phyloP scores from a whole-genome alignment of 2,329 filamentous ascomycete genomes.

The Akanthomyces uredinophilus region DNA sequence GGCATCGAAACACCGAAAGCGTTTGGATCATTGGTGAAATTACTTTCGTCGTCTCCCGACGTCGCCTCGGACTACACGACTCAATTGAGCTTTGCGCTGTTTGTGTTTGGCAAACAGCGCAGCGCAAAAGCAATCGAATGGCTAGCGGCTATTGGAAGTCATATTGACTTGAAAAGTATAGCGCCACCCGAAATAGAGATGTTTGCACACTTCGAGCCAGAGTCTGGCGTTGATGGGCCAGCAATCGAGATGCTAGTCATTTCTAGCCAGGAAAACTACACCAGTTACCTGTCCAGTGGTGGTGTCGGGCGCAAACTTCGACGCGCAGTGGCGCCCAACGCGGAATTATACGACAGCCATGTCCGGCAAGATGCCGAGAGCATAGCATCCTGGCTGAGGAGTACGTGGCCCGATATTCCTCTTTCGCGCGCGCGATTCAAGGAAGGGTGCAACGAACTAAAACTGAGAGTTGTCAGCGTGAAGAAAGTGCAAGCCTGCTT shows the following conservation, averaged over 20 bases:
- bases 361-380: neutral
- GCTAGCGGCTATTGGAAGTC: neutral
- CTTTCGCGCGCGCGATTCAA: neutral
- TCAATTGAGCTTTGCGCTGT: neutral
- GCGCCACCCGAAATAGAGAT: neutral
- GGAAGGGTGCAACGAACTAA: neutral
- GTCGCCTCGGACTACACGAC: neutral
- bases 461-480: neutral
- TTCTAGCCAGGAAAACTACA: neutral
- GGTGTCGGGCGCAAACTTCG: neutral
- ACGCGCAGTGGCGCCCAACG: neutral
- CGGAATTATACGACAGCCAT: neutral
- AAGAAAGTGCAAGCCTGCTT: neutral
- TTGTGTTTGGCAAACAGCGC: neutral
- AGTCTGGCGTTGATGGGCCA: neutral
- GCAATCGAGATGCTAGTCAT: neutral
- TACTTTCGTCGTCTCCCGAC: neutral
- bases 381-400: neutral
- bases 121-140: neutral
- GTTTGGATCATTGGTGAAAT: neutral
- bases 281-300: neutral
- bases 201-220: neutral
- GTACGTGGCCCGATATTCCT: neutral
- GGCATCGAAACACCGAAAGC: neutral
- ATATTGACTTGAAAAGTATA: neutral